Evolutionary conservation across 345 rosid species (phyloP), one percentile per base, ranked within the genome.

Genomic region (Citrus maxima): DNA sequence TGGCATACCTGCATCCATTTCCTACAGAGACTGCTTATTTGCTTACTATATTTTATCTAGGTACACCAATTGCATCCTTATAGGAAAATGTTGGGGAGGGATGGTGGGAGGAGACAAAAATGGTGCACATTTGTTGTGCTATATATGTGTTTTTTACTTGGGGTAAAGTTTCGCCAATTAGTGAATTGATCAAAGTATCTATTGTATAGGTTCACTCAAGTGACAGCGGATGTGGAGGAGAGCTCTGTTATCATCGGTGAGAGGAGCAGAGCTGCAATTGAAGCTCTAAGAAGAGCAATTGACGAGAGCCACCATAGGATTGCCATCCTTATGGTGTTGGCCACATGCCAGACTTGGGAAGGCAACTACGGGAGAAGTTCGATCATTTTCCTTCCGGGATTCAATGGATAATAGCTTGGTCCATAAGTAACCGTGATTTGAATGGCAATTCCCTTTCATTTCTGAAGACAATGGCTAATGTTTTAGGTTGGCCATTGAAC

Each of bases 331-430:
- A 91, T 4, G 99, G 98, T 0, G 97, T 97, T n/a, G 97, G 98
- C 67, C 99, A 93, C 91, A 93, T 93, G 97, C 98, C 96, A 2
- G 98, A 96, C 85, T 51, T 96, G 71, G 97, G 94, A 62, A 90
- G 97, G 86, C 85, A 92, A 30, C 78, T 93, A 54, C 70, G 87
- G 73, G 95, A 93, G 67, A 95, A 96, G 56, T 90, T 91, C 4
- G 89, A 90, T 70, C 87, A 93, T 30, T 77, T 88, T 73, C 97
- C 98, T 18, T 87, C 84, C 80, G 34, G 38, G 97, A 32, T 89
- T 55, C 90, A 85, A 80, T 96, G 98, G 99, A 72, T 93, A 77
- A 93, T 93, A n/a, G 94, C 99, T 25, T 96, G 99, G 98, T 90
- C 97, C n/a, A 96, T 96, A 54, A 85, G 72, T 73, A 87, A 89